Conservation (phyloP, 2,329 filamentous ascomycete genomes). For the Sordariomycetes sp. region DNA sequence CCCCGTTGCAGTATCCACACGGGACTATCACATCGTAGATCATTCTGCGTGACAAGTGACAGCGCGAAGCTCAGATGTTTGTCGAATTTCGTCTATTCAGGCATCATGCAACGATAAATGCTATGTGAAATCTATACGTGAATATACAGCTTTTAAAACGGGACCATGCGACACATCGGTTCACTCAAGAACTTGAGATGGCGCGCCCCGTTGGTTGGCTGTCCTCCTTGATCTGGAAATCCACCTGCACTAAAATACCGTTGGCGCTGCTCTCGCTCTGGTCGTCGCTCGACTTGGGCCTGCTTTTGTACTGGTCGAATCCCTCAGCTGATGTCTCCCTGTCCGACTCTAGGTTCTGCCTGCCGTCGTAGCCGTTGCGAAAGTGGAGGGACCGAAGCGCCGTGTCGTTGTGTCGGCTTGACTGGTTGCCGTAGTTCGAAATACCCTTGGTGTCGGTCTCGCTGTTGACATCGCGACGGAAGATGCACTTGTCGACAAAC, state of each 20-base stretch:
- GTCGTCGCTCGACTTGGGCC: background rate
- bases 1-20: too few species aligned
- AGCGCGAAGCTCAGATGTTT: too few species aligned
- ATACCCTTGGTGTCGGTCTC: background rate
- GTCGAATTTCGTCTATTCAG: too few species aligned
- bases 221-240: background rate
- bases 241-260: background rate
- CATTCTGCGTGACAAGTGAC: too few species aligned
- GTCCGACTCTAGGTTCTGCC: background rate
- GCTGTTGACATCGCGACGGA: constrained; percentile 5
- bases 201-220: too few species aligned
- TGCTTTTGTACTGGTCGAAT: background rate
- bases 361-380: background rate
- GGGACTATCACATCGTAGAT: too few species aligned
- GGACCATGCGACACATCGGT: background rate
- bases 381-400: background rate
- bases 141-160: too few species aligned
- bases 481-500: constrained; percentile 25
- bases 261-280: background rate
- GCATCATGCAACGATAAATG: too few species aligned
- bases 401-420: background rate
- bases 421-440: background rate
- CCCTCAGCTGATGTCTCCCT: background rate
- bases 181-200: background rate
- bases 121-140: too few species aligned